Conservation (phyloP, 73 alveolate species). For the Paramecium caudatum region DNA sequence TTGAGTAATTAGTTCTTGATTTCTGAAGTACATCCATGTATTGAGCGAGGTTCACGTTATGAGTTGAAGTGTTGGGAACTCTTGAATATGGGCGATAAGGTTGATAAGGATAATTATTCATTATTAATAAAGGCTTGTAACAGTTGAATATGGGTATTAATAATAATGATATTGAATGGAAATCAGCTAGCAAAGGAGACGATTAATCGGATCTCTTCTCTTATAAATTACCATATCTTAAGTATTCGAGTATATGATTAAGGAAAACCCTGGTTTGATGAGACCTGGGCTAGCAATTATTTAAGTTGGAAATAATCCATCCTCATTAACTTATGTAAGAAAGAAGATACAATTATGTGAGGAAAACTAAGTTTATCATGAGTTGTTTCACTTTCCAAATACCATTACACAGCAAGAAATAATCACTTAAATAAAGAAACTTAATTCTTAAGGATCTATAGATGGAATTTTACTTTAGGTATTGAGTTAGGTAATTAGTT, state of each 20-base stretch:
- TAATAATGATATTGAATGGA: slow-evolving; percentile 52
- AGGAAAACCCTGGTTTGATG: slow-evolving; percentile 12
- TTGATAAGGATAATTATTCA: slow-evolving; percentile 17
- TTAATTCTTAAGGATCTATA: slow-evolving; percentile 46
- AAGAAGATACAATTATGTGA: slow-evolving; percentile 62
- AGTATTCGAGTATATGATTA: background rate
- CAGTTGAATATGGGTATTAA: background rate
- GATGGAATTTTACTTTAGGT: slow-evolving; percentile 84
- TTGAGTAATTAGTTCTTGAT: slow-evolving; percentile 1
- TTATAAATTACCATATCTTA: background rate
- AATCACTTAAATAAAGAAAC: background rate
- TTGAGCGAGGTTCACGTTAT: background rate
- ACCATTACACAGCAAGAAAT: slow-evolving; percentile 37
- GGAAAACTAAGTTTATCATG: background rate
- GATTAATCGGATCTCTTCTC: background rate
- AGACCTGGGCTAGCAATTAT: slow-evolving; percentile 72
- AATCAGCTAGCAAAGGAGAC: slow-evolving; percentile 23
- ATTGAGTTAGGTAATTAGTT: slow-evolving; percentile 49
- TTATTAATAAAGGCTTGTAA: background rate
- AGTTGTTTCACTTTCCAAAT: slow-evolving; percentile 55
- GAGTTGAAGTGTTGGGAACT: background rate
- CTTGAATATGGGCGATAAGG: slow-evolving; percentile 11
- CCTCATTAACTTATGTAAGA: slow-evolving; percentile 56
- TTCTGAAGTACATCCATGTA: background rate
- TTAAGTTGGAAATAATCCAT: slow-evolving; percentile 67